Evolutionary conservation across 2,329 filamentous ascomycete species (phyloP).

Genomic region (Colletotrichum sp.): DNA sequence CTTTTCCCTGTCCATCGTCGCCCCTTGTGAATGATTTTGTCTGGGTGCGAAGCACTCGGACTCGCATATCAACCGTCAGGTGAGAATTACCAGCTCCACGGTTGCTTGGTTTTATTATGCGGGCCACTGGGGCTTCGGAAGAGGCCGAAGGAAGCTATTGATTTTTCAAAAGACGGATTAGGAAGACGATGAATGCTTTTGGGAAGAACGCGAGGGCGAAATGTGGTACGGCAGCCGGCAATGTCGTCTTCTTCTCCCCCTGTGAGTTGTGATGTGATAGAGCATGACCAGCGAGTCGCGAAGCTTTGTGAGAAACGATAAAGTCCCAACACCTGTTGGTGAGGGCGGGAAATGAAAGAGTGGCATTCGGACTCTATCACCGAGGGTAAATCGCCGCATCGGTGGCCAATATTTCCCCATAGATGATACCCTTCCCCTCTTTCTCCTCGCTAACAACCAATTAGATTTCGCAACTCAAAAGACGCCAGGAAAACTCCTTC

Average conservation of each 20-base stretch:
- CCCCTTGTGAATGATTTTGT: not conserved
- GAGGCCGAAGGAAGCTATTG: not conserved
- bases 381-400: not conserved
- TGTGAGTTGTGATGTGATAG: not conserved
- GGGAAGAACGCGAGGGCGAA: not conserved
- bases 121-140: not conserved
- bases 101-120: slow-evolving; percentile 6
- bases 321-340: not conserved
- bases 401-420: not conserved
- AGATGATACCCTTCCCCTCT: not conserved
- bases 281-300: not conserved
- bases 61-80: not conserved
- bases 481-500: not conserved
- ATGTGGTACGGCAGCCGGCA: not conserved
- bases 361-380: not conserved
- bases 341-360: not conserved
- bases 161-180: not conserved
- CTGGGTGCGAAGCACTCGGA: not conserved
- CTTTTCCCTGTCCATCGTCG: not conserved
- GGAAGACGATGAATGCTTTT: not conserved
- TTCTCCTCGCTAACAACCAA: not conserved
- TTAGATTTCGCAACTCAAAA: not conserved
- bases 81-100: not conserved
- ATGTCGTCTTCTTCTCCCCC: not conserved
- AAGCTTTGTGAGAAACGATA: not conserved